A percentile compares a stretch with the other conserved stretches of the same genome.
phyloP scores from a whole-genome alignment of 2,329 filamentous ascomycete genomes.

The Pseudogymnoascus sp. region DNA sequence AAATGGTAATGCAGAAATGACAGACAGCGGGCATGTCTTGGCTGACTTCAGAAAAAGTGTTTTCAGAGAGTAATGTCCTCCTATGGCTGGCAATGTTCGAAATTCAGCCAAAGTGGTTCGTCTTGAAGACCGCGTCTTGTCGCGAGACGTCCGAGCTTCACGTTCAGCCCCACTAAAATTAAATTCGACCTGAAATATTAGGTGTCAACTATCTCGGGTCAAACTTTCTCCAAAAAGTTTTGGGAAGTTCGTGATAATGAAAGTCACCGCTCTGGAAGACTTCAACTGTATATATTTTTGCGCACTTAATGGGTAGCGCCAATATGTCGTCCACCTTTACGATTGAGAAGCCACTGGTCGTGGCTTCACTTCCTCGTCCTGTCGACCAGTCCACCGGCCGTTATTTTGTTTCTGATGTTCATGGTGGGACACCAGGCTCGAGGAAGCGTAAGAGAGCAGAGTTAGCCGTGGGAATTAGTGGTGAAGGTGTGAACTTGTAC shows the following conservation, averaged over 20 bases:
- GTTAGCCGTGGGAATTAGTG: conserved; percentile 55
- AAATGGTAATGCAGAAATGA: not conserved
- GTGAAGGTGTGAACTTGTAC: conserved; percentile 58
- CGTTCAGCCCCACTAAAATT: not conserved
- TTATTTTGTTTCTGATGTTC: conserved; percentile 54
- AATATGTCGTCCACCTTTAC: conserved; percentile 43
- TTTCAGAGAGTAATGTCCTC: not conserved
- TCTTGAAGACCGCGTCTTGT: conserved; percentile 7
- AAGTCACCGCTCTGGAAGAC: conserved; percentile 6
- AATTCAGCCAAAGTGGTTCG: conserved; percentile 8
- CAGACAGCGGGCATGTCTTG: not conserved
- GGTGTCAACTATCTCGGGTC: not conserved
- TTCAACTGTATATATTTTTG: conserved; percentile 5
- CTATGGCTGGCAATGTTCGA: not conserved
- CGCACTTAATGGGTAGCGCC: not conserved
- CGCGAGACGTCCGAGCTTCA: conserved; percentile 6
- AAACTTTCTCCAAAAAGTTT: conserved; percentile 11
- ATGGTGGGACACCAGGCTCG: conserved; percentile 48
- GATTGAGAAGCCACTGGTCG: conserved; percentile 56
- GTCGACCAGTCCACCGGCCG: conserved; percentile 44
- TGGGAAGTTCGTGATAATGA: conserved; percentile 10
- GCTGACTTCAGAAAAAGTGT: not conserved
- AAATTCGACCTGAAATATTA: not conserved
- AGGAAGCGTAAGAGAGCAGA: conserved; percentile 58
- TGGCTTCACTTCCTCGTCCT: conserved; percentile 52